Evolutionary conservation across 2,329 filamentous ascomycete genomes (phyloP).

Genomic region (Hawksworthiomyces lignivorus): DNA sequence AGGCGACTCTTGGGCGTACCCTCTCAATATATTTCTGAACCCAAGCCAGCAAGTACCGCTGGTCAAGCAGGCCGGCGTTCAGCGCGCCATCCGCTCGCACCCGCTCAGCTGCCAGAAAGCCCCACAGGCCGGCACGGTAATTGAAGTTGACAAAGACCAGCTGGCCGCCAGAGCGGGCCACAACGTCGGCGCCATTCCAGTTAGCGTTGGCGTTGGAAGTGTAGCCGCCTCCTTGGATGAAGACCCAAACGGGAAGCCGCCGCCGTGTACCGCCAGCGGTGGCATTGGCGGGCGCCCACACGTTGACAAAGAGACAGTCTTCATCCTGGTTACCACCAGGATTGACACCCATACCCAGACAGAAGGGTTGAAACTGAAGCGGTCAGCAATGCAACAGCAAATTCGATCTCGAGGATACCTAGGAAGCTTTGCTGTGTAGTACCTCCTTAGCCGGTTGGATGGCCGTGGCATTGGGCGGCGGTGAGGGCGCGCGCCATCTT

Average conservation of each 20-base stretch:
- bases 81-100: conserved; percentile 44
- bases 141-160: conserved; percentile 53
- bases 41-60: conserved; percentile 53
- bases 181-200: conserved; percentile 40
- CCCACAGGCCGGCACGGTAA: conserved; percentile 54
- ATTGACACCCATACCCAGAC: conserved; percentile 32
- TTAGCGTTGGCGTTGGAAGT: conserved; percentile 36
- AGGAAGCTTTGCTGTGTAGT: too few species aligned
- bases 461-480: conserved; percentile 23
- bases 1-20: too few species aligned
- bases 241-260: conserved; percentile 43
- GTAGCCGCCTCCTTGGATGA: conserved; percentile 46
- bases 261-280: too few species aligned
- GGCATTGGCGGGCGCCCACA: conserved; percentile 57
- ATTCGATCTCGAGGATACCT: too few species aligned
- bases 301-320: conserved; percentile 63
- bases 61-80: conserved; percentile 51
- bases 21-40: conserved; percentile 49
- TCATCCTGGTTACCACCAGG: conserved; percentile 28
- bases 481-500: conserved; percentile 32
- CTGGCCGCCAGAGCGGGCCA: conserved; percentile 26
- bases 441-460: conserved; percentile 17
- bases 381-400: too few species aligned
- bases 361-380: conserved; percentile 3
- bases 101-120: conserved; percentile 52